Conservation (phyloP, 352 stramenopile genomes). For the Globisporangium echinulatum region DNA sequence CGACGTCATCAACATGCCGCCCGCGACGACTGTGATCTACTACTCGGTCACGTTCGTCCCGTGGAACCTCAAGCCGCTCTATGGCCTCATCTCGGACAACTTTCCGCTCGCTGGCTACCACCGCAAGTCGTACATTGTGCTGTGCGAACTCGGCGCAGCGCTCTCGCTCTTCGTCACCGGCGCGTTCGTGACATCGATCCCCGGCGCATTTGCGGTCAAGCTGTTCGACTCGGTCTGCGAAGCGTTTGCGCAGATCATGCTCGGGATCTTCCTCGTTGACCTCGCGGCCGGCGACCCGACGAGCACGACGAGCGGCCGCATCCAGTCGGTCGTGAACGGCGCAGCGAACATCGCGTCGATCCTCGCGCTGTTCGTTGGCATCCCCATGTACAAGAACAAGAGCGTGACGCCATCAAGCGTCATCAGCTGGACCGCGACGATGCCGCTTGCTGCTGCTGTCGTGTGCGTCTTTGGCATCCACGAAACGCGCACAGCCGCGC, state of each 20-base stretch:
- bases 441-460: slow-evolving; percentile 44
- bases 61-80: slow-evolving; percentile 84
- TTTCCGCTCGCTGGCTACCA: slow-evolving; percentile 67
- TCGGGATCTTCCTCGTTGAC: slow-evolving; percentile 69
- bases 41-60: slow-evolving; percentile 80
- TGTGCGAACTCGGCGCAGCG: slow-evolving; percentile 57
- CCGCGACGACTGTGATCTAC: slow-evolving; percentile 72
- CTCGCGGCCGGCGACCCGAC: slow-evolving; percentile 45
- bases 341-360: slow-evolving; percentile 67
- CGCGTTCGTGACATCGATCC: slow-evolving; percentile 42
- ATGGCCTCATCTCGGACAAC: slow-evolving; percentile 70
- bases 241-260: slow-evolving; percentile 78
- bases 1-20: slow-evolving; percentile 65
- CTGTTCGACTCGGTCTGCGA: slow-evolving; percentile 65
- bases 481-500: slow-evolving; percentile 18
- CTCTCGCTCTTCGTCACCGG: slow-evolving; percentile 52
- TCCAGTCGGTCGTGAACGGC: slow-evolving; percentile 69
- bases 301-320: slow-evolving; percentile 44
- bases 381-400: slow-evolving; percentile 64
- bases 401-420: slow-evolving; percentile 35
- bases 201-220: slow-evolving; percentile 61
- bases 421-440: slow-evolving; percentile 55
- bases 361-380: slow-evolving; percentile 43
- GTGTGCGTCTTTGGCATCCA: slow-evolving; percentile 47
- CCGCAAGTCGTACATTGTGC: slow-evolving; percentile 77